phyloP scores from a whole-genome alignment of 257 asterid species.

The Capsicum baccatum region DNA sequence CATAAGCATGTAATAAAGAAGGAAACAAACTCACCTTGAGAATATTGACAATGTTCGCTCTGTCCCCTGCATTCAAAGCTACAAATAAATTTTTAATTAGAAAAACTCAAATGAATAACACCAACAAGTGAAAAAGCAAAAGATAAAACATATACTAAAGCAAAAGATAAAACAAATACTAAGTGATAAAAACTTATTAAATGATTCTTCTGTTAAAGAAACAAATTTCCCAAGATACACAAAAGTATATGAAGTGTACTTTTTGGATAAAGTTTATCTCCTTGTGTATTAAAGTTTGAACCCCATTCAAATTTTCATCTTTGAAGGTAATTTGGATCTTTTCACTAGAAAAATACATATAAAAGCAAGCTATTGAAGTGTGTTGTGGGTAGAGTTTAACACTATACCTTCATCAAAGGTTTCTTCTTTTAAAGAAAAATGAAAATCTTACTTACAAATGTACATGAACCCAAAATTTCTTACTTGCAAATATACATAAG shows the following conservation, averaged over 20 bases:
- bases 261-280: neutral
- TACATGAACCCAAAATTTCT: neutral
- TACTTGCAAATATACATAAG: neutral
- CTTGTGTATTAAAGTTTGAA: neutral
- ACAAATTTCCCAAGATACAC: neutral
- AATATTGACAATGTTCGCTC: constrained; percentile 72
- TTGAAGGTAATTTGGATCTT: neutral
- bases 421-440: neutral
- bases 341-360: constrained; percentile 5
- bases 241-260: neutral
- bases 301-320: neutral
- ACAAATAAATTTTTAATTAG: constrained; percentile 31
- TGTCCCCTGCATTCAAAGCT: constrained; percentile 71
- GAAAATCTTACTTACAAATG: neutral
- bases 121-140: neutral
- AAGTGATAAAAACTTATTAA: neutral
- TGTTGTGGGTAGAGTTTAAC: neutral
- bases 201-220: neutral
- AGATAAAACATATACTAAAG: neutral
- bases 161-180: neutral
- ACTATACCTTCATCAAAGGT: neutral
- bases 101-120: neutral
- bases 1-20: neutral
- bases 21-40: constrained; percentile 57
- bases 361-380: neutral